These are phyloP conservation scores for Xerocomus brunneocitrinus DNA, from an alignment of 768 basidiomycete genomes.

Conservation along the genomic window DNA sequence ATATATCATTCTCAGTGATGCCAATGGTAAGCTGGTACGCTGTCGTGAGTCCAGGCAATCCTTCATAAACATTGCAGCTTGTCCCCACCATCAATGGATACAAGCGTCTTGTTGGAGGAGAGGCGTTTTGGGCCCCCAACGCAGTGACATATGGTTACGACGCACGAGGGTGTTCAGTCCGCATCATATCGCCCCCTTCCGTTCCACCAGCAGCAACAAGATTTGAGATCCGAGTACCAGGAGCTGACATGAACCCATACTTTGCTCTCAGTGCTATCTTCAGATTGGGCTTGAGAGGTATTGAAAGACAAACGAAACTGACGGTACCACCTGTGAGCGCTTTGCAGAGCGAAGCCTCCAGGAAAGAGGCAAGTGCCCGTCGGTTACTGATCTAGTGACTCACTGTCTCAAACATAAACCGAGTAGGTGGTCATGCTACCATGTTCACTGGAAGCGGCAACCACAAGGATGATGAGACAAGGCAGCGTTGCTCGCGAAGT, in stretches of 20 bases:
- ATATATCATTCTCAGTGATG: constrained; percentile 51
- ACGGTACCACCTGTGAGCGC: constrained; percentile 63
- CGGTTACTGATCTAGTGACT: not conserved
- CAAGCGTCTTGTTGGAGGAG: constrained; percentile 91
- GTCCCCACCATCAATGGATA: constrained; percentile 95
- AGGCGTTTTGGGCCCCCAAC: constrained; percentile 93
- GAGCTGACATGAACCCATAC: constrained; percentile 96
- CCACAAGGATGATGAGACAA: constrained; percentile 69
- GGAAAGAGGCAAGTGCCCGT: constrained; percentile 52
- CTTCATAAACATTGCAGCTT: constrained; percentile 39
- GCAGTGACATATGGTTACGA: constrained; percentile 95
- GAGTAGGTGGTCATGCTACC: constrained; percentile 70
- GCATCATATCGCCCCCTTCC: constrained; percentile 89
- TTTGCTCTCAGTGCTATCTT: constrained; percentile 87
- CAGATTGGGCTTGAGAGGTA: constrained; percentile 80
- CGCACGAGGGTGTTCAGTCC: constrained; percentile 85
- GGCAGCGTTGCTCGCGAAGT: constrained; percentile 83
- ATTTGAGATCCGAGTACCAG: constrained; percentile 91
- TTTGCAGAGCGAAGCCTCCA: constrained; percentile 36
- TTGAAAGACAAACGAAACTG: constrained; percentile 68
- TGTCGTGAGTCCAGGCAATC: not conserved
- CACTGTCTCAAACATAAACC: not conserved
- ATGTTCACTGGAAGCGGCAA: constrained; percentile 73
- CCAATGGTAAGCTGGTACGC: constrained; percentile 58
- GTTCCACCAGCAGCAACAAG: constrained; percentile 79